Evolutionary conservation across 306 rosid species (phyloP).

Genomic region (Cucurbita maxima): DNA sequence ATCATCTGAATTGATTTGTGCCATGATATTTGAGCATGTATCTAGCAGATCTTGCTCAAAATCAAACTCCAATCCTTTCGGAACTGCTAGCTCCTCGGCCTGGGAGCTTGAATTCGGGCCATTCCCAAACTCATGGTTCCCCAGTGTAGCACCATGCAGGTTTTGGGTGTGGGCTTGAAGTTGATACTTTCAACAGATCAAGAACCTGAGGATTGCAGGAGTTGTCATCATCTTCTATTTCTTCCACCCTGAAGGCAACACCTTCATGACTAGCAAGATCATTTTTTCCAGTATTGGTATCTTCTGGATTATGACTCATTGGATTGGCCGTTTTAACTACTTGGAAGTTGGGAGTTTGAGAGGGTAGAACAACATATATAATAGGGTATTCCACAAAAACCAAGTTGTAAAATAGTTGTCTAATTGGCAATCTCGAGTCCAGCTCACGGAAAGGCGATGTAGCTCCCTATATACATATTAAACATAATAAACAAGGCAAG

Average conservation of each 20-base stretch:
- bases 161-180: constrained; percentile 21
- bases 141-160: constrained; percentile 17
- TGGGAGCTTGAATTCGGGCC: constrained; percentile 12
- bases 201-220: constrained; percentile 26
- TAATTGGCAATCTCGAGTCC: constrained; percentile 50
- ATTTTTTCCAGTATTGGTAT: constrained; percentile 16
- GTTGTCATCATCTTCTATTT: constrained; percentile 40
- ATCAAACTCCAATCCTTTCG: constrained; percentile 29
- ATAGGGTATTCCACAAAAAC: constrained; percentile 76
- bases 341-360: constrained; percentile 45
- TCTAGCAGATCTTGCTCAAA: constrained; percentile 52
- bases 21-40: constrained; percentile 36
- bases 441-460: constrained; percentile 54
- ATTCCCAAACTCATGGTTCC: constrained; percentile 19
- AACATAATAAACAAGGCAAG: background rate
- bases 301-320: constrained; percentile 17
- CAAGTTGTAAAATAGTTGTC: constrained; percentile 45
- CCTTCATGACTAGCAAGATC: constrained; percentile 26
- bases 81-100: constrained; percentile 13
- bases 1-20: constrained; percentile 43
- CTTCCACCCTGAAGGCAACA: constrained; percentile 56
- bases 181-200: constrained; percentile 38
- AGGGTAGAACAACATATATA: constrained; percentile 53
- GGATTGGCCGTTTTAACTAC: constrained; percentile 30
- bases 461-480: constrained; percentile 36